Base-by-base conservation (phyloP, 805 yeast genomes). In the Schwanniomyces vanrijiae region DNA sequence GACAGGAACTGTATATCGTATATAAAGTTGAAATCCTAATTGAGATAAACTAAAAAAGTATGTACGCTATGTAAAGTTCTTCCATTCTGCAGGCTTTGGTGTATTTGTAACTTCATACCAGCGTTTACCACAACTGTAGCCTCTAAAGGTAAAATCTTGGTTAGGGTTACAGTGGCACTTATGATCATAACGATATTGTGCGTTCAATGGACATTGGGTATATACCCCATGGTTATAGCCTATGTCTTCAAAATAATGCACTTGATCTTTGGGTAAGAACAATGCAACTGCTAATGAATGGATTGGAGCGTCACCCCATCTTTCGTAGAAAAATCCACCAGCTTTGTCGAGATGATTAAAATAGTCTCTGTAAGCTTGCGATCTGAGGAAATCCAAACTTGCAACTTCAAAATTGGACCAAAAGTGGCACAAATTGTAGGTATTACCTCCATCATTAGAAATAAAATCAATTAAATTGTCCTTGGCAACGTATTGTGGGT, bases 221-320 rank as follows among this genome's bases (percentile, higher is more conserved):
- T 82, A 86, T 14, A 92, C 94, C 43, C 76, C 82, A 61, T 88
- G 95, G 69, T 64, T 84, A 67, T 88, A 88, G 40, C 94, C 94
- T 49, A 87, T 77, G 56, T 87, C 94, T 47, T 79, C 84, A 63
- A 88, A 88, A 74, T 84, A 58, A 62, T 87, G 96, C 42, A 90
- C 69, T 60, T 84, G 73, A 51, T 80, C 82, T 63, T 78, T 81
- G 45, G 86, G 82, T 65, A 88, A 62, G 71, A 90, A 87, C 54
- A 90, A 71, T 4, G 94, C 73, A 18, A 88, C 96, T 26, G 94
- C 96, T 59, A 89, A 83, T 5, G 95, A 86, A 66, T 89, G 96
- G 42, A 89, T 84, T 31, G 96, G 96, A 22, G 96, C 96, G 67
- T 89, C 96, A 56, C 96, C 96, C 96, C 96, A 88, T 68, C 96